Evolutionary conservation across 2,329 filamentous ascomycete genomes (phyloP).

Genomic region (Coniochaeta prunicola): DNA sequence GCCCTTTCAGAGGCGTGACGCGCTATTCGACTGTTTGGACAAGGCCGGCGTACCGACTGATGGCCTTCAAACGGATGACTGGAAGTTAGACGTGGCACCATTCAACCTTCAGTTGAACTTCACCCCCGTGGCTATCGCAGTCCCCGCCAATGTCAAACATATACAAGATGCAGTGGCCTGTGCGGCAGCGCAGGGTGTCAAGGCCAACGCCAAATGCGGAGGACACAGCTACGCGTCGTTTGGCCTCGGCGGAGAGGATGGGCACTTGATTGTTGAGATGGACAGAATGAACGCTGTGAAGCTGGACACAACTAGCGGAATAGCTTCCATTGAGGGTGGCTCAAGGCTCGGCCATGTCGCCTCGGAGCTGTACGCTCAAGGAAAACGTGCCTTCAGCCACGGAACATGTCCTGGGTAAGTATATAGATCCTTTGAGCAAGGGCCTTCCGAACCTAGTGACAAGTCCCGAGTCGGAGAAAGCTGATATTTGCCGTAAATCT

Average conservation of each 20-base stretch:
- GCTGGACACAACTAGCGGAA: slow-evolving; percentile 28
- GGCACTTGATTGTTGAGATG: slow-evolving; percentile 39
- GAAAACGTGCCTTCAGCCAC: slow-evolving; percentile 34
- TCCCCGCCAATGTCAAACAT: slow-evolving; percentile 32
- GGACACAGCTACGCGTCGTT: slow-evolving; percentile 45
- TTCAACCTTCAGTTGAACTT: slow-evolving; percentile 24
- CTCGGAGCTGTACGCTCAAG: slow-evolving; percentile 28
- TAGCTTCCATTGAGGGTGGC: slow-evolving; percentile 39
- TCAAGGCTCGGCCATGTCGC: slow-evolving; percentile 42
- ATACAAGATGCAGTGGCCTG: slow-evolving; percentile 39
- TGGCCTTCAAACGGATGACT: slow-evolving; percentile 16
- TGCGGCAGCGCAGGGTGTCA: slow-evolving; percentile 30
- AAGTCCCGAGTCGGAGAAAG: not conserved
- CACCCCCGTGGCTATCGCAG: slow-evolving; percentile 35
- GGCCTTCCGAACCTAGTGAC: not conserved
- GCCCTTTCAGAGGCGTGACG: slow-evolving; percentile 12
- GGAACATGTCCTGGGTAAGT: slow-evolving; percentile 46
- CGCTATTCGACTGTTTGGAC: slow-evolving; percentile 16
- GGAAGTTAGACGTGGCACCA: slow-evolving; percentile 23
- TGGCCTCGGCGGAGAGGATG: slow-evolving; percentile 40
- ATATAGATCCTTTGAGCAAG: not conserved
- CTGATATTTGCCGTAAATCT: not conserved
- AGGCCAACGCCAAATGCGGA: slow-evolving; percentile 41
- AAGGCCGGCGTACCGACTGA: slow-evolving; percentile 14
- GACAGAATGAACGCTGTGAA: slow-evolving; percentile 34